These are phyloP conservation scores for Nasturtium officinale DNA, from an alignment of 345 rosid species.

Conservation along the genomic window DNA sequence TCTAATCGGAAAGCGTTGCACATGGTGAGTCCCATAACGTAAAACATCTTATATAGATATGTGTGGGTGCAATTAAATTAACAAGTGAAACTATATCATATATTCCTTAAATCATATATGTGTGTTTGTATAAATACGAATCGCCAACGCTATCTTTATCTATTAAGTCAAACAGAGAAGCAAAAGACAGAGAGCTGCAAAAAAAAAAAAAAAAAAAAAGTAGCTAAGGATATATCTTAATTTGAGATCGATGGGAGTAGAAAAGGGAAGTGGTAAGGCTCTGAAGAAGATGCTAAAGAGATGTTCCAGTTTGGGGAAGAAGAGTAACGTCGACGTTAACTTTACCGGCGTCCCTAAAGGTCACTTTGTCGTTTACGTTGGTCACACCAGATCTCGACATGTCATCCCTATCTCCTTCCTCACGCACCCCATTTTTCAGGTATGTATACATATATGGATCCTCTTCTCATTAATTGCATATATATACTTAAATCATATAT, in stretches of 20 bases:
- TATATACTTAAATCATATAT: too few species aligned
- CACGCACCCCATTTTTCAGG: slow-evolving; percentile 67
- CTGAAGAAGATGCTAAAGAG: slow-evolving; percentile 54
- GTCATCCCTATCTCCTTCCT: slow-evolving; percentile 74
- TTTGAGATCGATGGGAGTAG: slow-evolving; percentile 30
- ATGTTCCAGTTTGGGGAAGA: slow-evolving; percentile 75
- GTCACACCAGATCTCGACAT: slow-evolving; percentile 71
- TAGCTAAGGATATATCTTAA: background rate
- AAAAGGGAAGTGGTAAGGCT: slow-evolving; percentile 27
- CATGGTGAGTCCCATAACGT: slow-evolving; percentile 44
- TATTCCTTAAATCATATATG: background rate
- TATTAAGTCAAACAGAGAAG: slow-evolving; percentile 2
- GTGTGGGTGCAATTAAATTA: slow-evolving; percentile 13
- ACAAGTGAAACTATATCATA: slow-evolving; percentile 21
- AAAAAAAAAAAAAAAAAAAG: too few species aligned
- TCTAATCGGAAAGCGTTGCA: slow-evolving; percentile 14
- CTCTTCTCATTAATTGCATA: background rate
- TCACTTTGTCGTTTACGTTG: slow-evolving; percentile 87
- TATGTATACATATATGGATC: slow-evolving; percentile 14
- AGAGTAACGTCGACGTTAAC: slow-evolving; percentile 35
- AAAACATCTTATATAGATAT: slow-evolving; percentile 22
- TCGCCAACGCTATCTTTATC: slow-evolving; percentile 23
- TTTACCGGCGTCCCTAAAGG: slow-evolving; percentile 83
- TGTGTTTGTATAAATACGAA: slow-evolving; percentile 31
- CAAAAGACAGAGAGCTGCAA: background rate